phyloP scores from a whole-genome alignment of 139 green algal species.

The Auxenochlorella pyrenoidosa region DNA sequence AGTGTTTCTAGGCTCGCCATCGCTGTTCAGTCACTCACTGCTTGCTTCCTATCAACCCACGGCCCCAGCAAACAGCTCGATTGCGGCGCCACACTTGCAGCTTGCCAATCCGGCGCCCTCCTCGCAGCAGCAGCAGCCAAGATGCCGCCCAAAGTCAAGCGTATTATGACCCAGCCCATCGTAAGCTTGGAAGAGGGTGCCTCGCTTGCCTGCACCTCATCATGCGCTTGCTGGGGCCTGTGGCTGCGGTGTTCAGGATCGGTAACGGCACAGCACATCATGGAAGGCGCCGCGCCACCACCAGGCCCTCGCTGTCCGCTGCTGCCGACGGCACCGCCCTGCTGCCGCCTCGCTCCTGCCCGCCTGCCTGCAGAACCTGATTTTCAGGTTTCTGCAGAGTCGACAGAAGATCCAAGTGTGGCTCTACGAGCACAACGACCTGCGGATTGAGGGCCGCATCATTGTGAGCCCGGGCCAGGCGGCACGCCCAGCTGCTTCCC shows the following conservation, averaged over 20 bases:
- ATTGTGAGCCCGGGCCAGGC: conserved; percentile 75
- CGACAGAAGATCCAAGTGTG: conserved; percentile 96
- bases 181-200: conserved; percentile 50
- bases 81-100: not conserved
- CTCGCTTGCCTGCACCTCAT: not conserved
- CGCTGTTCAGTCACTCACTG: not conserved
- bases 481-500: too few relatives aligned
- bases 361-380: conserved; percentile 84
- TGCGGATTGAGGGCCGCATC: conserved; percentile 96
- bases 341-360: not conserved
- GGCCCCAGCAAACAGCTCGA: not conserved
- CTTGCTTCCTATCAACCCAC: not conserved
- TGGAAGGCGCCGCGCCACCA: too few relatives aligned
- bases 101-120: not conserved
- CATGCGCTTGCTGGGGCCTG: not conserved
- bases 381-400: conserved; percentile 98
- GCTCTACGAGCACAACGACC: conserved; percentile 96
- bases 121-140: conserved; percentile 15
- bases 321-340: not conserved
- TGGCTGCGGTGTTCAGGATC: not conserved
- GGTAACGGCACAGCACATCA: not conserved
- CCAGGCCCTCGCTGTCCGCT: not conserved
- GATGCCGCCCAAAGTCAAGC: conserved; percentile 44
- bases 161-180: conserved; percentile 92
- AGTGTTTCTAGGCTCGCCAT: not conserved